Percentiles rank a stretch among this genome's conserved stretches.
phyloP scores from a whole-genome alignment of 1,284 basidiomycete genomes.

The Moesziomyces sp. region DNA sequence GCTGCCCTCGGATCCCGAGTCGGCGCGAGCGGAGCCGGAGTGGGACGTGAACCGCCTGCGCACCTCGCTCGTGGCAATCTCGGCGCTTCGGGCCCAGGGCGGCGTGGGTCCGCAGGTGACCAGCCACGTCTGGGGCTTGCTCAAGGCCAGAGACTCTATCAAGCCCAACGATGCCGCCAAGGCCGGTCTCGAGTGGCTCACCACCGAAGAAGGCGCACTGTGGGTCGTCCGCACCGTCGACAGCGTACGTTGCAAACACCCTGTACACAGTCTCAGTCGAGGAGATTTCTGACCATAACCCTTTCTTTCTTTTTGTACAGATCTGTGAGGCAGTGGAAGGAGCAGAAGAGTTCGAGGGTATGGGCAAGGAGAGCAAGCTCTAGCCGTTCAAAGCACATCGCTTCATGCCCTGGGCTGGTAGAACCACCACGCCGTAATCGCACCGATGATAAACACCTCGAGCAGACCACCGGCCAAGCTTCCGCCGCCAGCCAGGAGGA shows the following conservation, averaged over 20 bases:
- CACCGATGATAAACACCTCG: slow-evolving; percentile 50
- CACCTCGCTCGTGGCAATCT: slow-evolving; percentile 87
- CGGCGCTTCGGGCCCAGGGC: slow-evolving; percentile 86
- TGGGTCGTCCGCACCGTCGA: slow-evolving; percentile 92
- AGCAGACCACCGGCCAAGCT: slow-evolving; percentile 68
- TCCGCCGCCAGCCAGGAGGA: slow-evolving; percentile 80
- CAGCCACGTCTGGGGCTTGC: slow-evolving; percentile 91
- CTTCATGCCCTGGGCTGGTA: slow-evolving; percentile 16
- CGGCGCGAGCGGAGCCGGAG: slow-evolving; percentile 59
- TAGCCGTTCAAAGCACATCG: neutral
- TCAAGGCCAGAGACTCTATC: slow-evolving; percentile 74
- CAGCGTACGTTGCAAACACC: slow-evolving; percentile 47
- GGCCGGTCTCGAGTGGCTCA: slow-evolving; percentile 80
- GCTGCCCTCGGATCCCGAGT: slow-evolving; percentile 27
- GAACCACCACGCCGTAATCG: slow-evolving; percentile 56
- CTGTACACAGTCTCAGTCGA: neutral
- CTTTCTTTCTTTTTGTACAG: slow-evolving; percentile 5
- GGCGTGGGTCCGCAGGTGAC: slow-evolving; percentile 89
- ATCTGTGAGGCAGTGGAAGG: slow-evolving; percentile 58
- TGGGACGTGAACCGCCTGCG: slow-evolving; percentile 82
- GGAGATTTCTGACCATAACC: neutral
- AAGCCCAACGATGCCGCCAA: slow-evolving; percentile 69
- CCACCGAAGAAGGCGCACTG: slow-evolving; percentile 86
- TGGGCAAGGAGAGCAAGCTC: slow-evolving; percentile 42
- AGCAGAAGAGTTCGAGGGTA: slow-evolving; percentile 47